Conservation (phyloP, 805 yeast species). For the Schwanniomyces sp. region DNA sequence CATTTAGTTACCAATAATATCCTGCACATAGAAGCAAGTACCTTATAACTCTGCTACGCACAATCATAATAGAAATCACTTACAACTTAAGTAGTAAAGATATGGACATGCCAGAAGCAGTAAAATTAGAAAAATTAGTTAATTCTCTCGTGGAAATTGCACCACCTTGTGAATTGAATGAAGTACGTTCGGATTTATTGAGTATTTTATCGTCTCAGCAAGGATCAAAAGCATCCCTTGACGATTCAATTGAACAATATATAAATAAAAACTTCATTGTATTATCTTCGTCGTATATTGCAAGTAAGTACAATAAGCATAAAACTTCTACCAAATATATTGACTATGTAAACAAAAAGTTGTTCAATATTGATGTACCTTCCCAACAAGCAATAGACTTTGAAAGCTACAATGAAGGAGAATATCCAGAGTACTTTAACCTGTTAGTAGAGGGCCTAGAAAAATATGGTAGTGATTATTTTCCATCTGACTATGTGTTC, state of each 20-base stretch:
- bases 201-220: conserved; percentile 20
- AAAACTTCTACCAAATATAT: conserved; percentile 42
- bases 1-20: not conserved
- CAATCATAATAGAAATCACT: not conserved
- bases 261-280: conserved; percentile 29
- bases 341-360: conserved; percentile 49
- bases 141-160: conserved; percentile 30
- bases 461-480: conserved; percentile 63
- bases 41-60: not conserved
- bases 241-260: conserved; percentile 26
- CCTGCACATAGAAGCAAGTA: not conserved
- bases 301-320: conserved; percentile 33
- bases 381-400: conserved; percentile 50
- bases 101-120: conserved; percentile 15
- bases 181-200: conserved; percentile 23
- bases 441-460: conserved; percentile 33
- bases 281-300: conserved; percentile 29
- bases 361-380: conserved; percentile 61
- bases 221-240: conserved; percentile 17
- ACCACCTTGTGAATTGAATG: conserved; percentile 40
- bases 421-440: conserved; percentile 28
- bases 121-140: conserved; percentile 25
- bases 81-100: not conserved
- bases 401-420: conserved; percentile 32
- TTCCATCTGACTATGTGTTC: conserved; percentile 54